Base-by-base conservation (phyloP, 2,329 filamentous ascomycete genomes). In the Xylariales sp. region DNA sequence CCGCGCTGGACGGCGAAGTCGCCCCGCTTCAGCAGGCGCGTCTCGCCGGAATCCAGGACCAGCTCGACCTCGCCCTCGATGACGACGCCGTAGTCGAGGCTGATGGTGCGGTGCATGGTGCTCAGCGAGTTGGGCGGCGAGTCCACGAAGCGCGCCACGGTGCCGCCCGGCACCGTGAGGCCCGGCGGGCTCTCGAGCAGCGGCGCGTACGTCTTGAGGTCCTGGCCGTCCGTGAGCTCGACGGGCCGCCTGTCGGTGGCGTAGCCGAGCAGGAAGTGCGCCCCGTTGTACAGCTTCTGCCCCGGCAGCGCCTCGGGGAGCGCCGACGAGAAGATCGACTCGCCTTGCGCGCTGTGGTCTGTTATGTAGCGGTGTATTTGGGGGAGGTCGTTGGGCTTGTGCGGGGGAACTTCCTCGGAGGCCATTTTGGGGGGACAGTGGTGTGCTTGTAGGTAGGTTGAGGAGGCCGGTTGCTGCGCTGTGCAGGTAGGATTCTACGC, bases 31-130 rank as follows among this genome's bases (percentile, higher is more conserved):
- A 76, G 53, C 5, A 60, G 27, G 27, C 61, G 57, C 41, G 47
- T 61, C 45, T 71, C 69, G 10, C 70, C 70, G 14, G 61, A 63
- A 46, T 75, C 73, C 14, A 75, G 53, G 15, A 66, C 47, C 54
- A 73, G 60, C 50, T 74, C 71, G 33, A 76, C 52, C 50, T 65
- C 59, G 1, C 73, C 73, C 46, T 73, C 69, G 4, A 75, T 48
- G 11, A 75, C 66, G 18, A 74, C 61, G 1, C 71, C 71, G 46
- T 70, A 74, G 49, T 75, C 71, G 3, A 75, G 53, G 39, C 62
- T 68, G 38, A 68, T 60, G 0, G 72, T 74, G 9, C 71, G 63
- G 47, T 75, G 70, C 60, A 73, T 69, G 4, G 65, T 53, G 12
- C 58, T 60, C 15, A 52, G 49, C 18, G 58, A 56, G 6, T 58